Base-by-base conservation (phyloP, 805 yeast genomes). In the Lipomyces lipofer region DNA sequence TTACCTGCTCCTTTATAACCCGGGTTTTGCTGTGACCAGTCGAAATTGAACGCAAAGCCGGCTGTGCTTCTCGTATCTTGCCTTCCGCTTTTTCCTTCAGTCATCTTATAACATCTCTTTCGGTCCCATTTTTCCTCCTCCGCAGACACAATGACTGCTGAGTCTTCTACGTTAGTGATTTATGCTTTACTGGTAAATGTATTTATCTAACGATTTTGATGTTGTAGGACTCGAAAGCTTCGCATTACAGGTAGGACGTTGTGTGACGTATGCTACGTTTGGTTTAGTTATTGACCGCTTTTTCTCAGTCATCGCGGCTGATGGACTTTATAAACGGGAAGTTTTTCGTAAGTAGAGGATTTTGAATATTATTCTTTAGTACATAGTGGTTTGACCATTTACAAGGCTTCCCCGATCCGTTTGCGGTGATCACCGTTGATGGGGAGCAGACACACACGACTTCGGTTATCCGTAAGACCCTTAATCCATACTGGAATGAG, bases 401-500 rank as follows among this genome's bases (percentile, higher is more conserved):
- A 85, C 17, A 86, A 68, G 83, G 96, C 53, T 87, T 91, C 59
- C 99, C 99, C 1, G 99, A 94, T 71, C 99, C 99, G 9, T 94
- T 94, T 74, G 97, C 97, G 1, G 98, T 94, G 32, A 76, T 94
- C 59, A 92, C 98, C 10, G 91, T 94, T n/a, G 99, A 94, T 71
- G 98, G 98, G 3, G 84, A 88, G 19, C 99, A 94, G 69, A 94
- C 98, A 1, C 89, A 89, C 67, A 86, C 97, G 17, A 94, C 99
- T 1, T 83, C 89, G 47, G 94, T 96, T 32, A 94, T 95, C 28
- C 88, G 89, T 67, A 90, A 88, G 72, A 94, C 98, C 2, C 75
- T 92, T 64, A 89, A 94, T 67, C 99, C 99, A 9, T 94, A 91
- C 73, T 94, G 99, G 99, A 91, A 94, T 72, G 97, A 94, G 72